A percentile compares a stretch with the other conserved stretches of the same genome.
phyloP scores from a whole-genome alignment of 768 basidiomycete genomes.

The Gloeopeniophorella convolvens region DNA sequence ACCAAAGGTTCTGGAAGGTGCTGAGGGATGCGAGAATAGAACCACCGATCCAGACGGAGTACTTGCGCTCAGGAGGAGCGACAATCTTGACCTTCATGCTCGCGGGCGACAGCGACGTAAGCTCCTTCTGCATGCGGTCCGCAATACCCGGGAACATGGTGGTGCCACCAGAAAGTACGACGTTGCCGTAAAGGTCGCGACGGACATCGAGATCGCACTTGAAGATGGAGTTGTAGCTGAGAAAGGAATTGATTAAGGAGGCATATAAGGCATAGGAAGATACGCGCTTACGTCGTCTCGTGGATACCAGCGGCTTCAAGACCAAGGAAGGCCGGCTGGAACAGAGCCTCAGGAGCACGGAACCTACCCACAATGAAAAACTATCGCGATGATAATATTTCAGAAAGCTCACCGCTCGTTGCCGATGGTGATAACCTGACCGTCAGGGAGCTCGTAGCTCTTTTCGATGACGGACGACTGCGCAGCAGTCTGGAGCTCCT shows the following conservation, averaged over 20 bases:
- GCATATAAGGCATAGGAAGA: neutral
- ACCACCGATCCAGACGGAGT: constrained; percentile 94
- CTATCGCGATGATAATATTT: neutral
- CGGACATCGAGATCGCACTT: constrained; percentile 80
- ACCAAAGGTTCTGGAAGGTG: constrained; percentile 97
- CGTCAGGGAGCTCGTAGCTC: constrained; percentile 88
- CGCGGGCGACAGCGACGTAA: constrained; percentile 75
- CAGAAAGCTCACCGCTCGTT: constrained; percentile 45
- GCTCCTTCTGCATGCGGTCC: constrained; percentile 94
- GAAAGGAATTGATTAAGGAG: constrained; percentile 6
- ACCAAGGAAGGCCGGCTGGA: constrained; percentile 53
- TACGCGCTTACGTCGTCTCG: constrained; percentile 45
- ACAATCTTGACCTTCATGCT: constrained; percentile 96
- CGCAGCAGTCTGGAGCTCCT: constrained; percentile 87
- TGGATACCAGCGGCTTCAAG: constrained; percentile 84
- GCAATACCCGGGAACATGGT: constrained; percentile 92
- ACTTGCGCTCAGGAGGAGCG: constrained; percentile 89
- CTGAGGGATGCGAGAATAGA: constrained; percentile 82
- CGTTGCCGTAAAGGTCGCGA: constrained; percentile 74
- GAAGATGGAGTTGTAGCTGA: constrained; percentile 53
- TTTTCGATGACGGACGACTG: constrained; percentile 88
- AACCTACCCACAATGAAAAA: constrained; percentile 32
- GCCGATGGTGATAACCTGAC: constrained; percentile 87
- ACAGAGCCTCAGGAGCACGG: constrained; percentile 50
- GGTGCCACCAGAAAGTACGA: constrained; percentile 63